Conservation (phyloP, 176 grass and related monocot genomes). For the Hyparrhenia diplandra region DNA sequence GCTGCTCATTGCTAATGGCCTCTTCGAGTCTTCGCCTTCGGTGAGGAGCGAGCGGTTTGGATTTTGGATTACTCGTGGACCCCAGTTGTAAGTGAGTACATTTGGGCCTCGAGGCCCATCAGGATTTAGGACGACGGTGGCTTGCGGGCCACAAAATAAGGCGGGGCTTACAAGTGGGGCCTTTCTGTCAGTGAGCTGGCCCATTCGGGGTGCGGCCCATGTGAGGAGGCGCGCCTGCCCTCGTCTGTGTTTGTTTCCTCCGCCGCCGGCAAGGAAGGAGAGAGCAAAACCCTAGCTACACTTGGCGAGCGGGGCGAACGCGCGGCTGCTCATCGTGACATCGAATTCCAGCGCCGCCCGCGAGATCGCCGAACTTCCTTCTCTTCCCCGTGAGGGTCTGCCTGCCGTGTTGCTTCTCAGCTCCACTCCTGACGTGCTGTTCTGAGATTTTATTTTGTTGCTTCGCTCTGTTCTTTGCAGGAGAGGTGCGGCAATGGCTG, state of each 20-base stretch:
- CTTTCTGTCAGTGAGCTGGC: no score
- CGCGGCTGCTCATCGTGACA: background rate
- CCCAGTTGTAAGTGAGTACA: no score
- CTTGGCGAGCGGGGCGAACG: background rate
- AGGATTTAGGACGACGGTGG: background rate
- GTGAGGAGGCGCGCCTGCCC: background rate
- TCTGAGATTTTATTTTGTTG: background rate
- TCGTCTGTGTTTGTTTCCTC: background rate
- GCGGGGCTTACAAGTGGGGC: no score
- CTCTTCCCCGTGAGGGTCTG: background rate
- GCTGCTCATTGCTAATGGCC: constrained; percentile 13
- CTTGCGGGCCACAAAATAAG: no score
- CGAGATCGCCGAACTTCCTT: background rate
- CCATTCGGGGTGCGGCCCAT: background rate
- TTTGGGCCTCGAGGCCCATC: background rate
- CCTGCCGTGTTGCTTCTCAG: background rate
- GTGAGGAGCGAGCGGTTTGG: background rate
- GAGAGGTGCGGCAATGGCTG: constrained; percentile 43
- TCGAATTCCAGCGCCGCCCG: background rate
- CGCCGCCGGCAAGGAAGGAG: background rate
- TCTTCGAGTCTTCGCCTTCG: background rate
- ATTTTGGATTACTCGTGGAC: no score
- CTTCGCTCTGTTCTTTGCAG: constrained; percentile 23
- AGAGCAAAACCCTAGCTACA: constrained; percentile 35
- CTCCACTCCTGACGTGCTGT: background rate